Evolutionary conservation across 257 asterid genomes (phyloP).

Genomic region (Solanum ossicruentum): DNA sequence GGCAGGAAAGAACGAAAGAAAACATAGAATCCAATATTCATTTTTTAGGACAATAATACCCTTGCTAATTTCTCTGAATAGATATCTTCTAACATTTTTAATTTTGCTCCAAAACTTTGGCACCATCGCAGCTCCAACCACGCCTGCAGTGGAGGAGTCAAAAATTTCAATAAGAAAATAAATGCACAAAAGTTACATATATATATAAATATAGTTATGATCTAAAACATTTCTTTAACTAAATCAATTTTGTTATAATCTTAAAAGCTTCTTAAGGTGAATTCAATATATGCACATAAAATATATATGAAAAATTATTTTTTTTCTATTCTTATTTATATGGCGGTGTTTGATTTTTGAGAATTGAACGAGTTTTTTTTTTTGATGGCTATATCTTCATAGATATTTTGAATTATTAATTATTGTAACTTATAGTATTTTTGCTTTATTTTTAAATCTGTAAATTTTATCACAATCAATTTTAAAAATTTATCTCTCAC

Average conservation of each 20-base stretch:
- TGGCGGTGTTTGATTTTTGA: background rate
- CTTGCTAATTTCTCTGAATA: background rate
- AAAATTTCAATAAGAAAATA: background rate
- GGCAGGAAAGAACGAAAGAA: background rate
- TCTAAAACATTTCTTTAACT: background rate
- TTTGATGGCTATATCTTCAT: background rate
- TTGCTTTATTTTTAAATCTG: background rate
- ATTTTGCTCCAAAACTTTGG: background rate
- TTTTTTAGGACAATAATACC: conserved; percentile 1
- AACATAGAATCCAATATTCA: background rate
- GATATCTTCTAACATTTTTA: background rate
- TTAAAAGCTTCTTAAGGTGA: background rate
- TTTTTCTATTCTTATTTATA: background rate
- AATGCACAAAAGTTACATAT: background rate
- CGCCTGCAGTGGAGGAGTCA: background rate
- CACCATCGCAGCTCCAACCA: background rate
- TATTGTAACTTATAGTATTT: background rate
- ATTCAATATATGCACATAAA: background rate
- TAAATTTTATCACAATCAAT: background rate
- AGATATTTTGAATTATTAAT: background rate
- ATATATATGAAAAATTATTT: background rate
- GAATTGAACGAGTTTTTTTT: background rate
- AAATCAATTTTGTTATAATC: background rate
- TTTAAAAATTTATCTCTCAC: no score
- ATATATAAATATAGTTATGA: background rate